Conservation (phyloP, 2,329 filamentous ascomycete species). For the Phaeosphaeriaceae sp. region DNA sequence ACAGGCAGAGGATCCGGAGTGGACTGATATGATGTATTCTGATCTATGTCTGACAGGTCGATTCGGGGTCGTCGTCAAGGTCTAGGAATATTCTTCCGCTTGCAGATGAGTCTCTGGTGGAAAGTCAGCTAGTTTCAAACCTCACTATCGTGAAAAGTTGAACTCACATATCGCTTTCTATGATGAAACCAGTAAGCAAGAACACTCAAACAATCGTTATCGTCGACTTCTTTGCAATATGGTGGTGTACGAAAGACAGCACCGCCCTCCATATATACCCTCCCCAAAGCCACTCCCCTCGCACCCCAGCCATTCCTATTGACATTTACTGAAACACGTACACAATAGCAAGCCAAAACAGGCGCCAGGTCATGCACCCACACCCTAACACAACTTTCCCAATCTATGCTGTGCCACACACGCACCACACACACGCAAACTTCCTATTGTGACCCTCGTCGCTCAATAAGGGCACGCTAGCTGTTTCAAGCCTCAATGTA, state of each 20-base stretch:
- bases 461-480: slow-evolving; percentile 14
- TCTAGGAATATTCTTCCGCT: slow-evolving; percentile 3
- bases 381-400: neutral
- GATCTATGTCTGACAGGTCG: neutral
- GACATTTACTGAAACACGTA: slow-evolving; percentile 25
- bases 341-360: slow-evolving; percentile 31
- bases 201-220: too few species aligned
- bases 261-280: neutral
- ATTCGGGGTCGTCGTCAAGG: neutral
- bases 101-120: neutral
- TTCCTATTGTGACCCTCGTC: slow-evolving; percentile 17
- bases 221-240: neutral
- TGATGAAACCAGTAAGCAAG: neutral
- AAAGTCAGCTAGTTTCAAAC: neutral
- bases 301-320: slow-evolving; percentile 17
- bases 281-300: neutral
- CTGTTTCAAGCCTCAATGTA: neutral
- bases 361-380: slow-evolving; percentile 1
- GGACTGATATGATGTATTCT: slow-evolving; percentile 2
- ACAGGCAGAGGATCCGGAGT: slow-evolving; percentile 9
- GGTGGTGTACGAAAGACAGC: neutral
- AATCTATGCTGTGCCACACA: slow-evolving; percentile 3
- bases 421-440: neutral
- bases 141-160: neutral
- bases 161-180: slow-evolving; percentile 3